A percentile compares a stretch with the other conserved stretches of the same genome.
Evolutionary conservation across 768 basidiomycete species (phyloP).

Genomic region (Lactifluus piperatus): DNA sequence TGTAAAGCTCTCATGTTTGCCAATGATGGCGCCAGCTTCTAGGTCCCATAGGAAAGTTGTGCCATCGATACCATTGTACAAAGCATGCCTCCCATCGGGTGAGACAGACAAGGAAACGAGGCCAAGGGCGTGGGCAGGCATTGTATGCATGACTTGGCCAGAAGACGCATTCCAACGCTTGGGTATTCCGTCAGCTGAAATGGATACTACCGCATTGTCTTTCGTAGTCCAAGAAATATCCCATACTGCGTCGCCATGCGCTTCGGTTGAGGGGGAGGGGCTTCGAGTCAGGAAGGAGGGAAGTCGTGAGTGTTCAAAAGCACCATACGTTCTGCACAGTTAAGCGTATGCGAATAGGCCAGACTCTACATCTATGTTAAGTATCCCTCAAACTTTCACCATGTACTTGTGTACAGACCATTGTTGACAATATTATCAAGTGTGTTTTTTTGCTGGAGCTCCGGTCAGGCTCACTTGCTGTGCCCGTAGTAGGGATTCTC

Average conservation of each 20-base stretch:
- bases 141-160: constrained; percentile 51
- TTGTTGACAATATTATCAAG: neutral
- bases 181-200: constrained; percentile 71
- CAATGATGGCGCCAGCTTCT: constrained; percentile 47
- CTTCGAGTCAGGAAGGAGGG: constrained; percentile 23
- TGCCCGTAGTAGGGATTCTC: neutral
- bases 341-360: constrained; percentile 62
- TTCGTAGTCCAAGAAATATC: constrained; percentile 58
- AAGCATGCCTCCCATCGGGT: constrained; percentile 50
- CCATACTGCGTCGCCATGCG: constrained; percentile 76
- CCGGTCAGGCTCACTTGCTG: neutral
- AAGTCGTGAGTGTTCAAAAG: constrained; percentile 9
- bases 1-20: constrained; percentile 65
- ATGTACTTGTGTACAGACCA: constrained; percentile 8
- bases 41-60: constrained; percentile 71
- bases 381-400: neutral
- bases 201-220: constrained; percentile 53
- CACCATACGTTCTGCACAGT: constrained; percentile 65
- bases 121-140: constrained; percentile 74
- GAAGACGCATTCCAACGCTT: constrained; percentile 63
- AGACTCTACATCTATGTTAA: constrained; percentile 41
- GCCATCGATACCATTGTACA: constrained; percentile 83
- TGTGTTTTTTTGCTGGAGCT: neutral
- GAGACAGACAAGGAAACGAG: constrained; percentile 73
- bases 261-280: constrained; percentile 36